Evolutionary conservation across 106 monocot species (phyloP), one percentile per base, ranked within the genome.

Genomic region (Apostasia shenzhenica): DNA sequence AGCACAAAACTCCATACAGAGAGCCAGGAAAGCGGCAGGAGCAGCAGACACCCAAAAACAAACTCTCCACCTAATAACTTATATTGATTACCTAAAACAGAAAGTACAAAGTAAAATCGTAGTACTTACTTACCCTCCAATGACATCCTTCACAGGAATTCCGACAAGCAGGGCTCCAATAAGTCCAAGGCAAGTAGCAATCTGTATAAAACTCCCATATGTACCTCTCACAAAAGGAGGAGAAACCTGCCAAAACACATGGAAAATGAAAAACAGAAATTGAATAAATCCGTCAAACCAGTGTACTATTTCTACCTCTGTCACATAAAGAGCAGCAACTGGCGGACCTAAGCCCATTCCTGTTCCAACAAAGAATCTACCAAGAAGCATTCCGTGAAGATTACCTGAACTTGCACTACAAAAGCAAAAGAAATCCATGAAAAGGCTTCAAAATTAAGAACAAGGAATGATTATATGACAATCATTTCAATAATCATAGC

Each of bases 131-230:
- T 75, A 93, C 99, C 99, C 93, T 68, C 82, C 87, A 38, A 41
- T 40, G 10, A 78, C 57, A 63, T 80, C 80, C 73, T 87, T 99
- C 6, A 82, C 93, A 14, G 99, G 88, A 39, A 88, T 81, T 64
- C 99, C 99, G 76, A 90, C 68, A 41, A 99, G 74, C 9, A 93
- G 83, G 39, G 99, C 66, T 63, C 54, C 85, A 68, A 93, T 63
- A 8, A 99, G 78, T 69, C 99, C 99, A 78, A 99, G 87, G 62
- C 99, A 99, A 53, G 99, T 99, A 48, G 93, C 92, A 76, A 99
- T 88, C 74, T 99, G 99, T 85, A 93, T 86, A 41, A 99, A 84
- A 68, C 99, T 90, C 62, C 99, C 99, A 80, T 99, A 93, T 39
- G 99, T 99, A 8, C 99, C 99, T 69, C 99, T 87, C 59, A 99